These are phyloP conservation scores for Penicillium occitanis DNA, from an alignment of 2,329 filamentous ascomycete species.

Conservation along the genomic window DNA sequence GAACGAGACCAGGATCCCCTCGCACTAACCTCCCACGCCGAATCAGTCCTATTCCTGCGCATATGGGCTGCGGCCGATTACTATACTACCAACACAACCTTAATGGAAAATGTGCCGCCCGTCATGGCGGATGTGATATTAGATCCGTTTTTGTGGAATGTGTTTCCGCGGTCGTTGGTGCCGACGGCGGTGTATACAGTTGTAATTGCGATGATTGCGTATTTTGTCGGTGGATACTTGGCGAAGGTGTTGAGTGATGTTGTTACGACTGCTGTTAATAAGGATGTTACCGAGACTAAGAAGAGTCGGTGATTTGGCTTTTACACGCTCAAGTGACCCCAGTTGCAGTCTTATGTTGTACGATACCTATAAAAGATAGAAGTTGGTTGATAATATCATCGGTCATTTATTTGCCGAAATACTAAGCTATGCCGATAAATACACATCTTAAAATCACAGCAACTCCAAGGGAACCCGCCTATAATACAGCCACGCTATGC, in stretches of 20 bases:
- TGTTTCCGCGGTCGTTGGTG: constrained; percentile 74
- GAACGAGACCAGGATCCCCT: background rate
- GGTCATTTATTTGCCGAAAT: background rate
- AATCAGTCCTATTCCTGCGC: constrained; percentile 68
- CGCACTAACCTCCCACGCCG: constrained; percentile 19
- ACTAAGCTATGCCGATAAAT: background rate
- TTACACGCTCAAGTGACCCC: background rate
- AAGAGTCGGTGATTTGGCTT: background rate
- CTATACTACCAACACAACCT: constrained; percentile 68
- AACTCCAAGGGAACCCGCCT: constrained; percentile 10
- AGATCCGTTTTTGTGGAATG: constrained; percentile 78
- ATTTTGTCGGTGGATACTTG: constrained; percentile 44
- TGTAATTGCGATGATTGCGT: constrained; percentile 57
- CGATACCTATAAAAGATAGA: background rate
- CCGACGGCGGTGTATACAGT: constrained; percentile 70
- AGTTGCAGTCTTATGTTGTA: background rate
- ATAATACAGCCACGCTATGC: constrained; percentile 22
- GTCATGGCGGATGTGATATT: constrained; percentile 80
- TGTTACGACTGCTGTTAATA: constrained; percentile 14
- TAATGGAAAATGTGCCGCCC: constrained; percentile 73
- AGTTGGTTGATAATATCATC: background rate
- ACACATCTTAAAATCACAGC: background rate
- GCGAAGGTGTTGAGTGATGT: constrained; percentile 29
- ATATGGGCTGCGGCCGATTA: constrained; percentile 80
- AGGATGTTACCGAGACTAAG: background rate